Percentiles rank a stretch among this genome's conserved stretches.
Evolutionary conservation across 306 rosid species (phyloP).

Genomic region (Pachyrhizus erosus): DNA sequence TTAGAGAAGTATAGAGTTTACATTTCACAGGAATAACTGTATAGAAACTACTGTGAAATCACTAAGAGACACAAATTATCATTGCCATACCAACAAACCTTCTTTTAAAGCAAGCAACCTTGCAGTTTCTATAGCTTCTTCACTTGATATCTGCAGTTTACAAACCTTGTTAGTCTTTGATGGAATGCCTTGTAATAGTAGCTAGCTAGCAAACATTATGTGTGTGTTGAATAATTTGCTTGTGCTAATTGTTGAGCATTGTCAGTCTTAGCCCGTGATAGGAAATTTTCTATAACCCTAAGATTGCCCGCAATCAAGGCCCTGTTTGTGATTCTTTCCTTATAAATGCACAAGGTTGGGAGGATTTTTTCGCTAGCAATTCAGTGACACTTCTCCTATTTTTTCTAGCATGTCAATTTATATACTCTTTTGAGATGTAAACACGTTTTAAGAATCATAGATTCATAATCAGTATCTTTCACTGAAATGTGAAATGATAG

Average conservation of each 20-base stretch:
- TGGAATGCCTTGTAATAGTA: background rate
- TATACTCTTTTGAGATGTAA: background rate
- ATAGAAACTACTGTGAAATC: background rate
- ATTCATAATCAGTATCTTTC: background rate
- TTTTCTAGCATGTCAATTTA: background rate
- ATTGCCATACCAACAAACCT: slow-evolving; percentile 71
- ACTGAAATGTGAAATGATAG: slow-evolving; percentile 6
- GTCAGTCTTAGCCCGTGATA: background rate
- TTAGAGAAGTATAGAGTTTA: background rate
- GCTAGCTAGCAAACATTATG: background rate
- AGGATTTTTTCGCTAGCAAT: background rate
- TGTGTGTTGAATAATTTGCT: background rate
- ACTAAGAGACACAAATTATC: background rate
- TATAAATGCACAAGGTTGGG: background rate
- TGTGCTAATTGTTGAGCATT: background rate
- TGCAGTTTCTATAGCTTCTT: slow-evolving; percentile 75
- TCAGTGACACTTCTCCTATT: background rate
- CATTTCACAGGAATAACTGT: background rate
- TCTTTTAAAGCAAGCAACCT: slow-evolving; percentile 72
- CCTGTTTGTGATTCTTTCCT: background rate
- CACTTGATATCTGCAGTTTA: slow-evolving; percentile 59
- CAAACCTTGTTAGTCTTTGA: slow-evolving; percentile 5
- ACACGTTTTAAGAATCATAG: slow-evolving; percentile 2
- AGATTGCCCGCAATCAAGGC: background rate
- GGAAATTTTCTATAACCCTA: background rate